Conservation (phyloP, 306 rosid genomes). For the Hylodesmum podocarpum region DNA sequence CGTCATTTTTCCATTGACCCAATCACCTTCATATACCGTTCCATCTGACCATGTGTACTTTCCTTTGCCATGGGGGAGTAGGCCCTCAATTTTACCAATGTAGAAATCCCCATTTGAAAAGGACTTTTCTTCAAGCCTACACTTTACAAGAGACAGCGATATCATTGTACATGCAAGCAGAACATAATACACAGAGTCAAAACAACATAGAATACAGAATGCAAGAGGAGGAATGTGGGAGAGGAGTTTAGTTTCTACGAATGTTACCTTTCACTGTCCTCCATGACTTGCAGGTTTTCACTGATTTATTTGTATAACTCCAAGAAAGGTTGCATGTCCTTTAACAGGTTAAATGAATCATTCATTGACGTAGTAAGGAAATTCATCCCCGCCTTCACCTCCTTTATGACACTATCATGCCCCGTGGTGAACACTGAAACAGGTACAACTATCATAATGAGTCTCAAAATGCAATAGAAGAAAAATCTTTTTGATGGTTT, state of each 20-base stretch:
- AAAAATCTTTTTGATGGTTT: conserved; percentile 18
- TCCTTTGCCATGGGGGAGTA: conserved; percentile 78
- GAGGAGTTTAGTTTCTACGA: conserved; percentile 6
- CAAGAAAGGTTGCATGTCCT: conserved; percentile 13
- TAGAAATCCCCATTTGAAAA: conserved; percentile 73
- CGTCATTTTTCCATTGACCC: conserved; percentile 81
- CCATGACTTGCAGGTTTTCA: conserved; percentile 42
- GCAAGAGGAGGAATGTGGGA: background rate
- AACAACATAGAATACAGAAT: conserved; percentile 9
- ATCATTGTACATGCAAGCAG: conserved; percentile 19
- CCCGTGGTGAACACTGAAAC: conserved; percentile 17
- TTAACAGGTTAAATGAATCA: conserved; percentile 21
- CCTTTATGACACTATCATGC: conserved; percentile 23
- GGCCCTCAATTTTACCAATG: conserved; percentile 54
- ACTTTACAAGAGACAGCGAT: conserved; percentile 20
- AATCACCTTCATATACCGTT: conserved; percentile 80
- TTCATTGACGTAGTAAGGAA: conserved; percentile 10
- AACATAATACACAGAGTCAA: background rate
- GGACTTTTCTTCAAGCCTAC: conserved; percentile 53
- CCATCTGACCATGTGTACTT: conserved; percentile 83
- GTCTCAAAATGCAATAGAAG: background rate
- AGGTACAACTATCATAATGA: conserved; percentile 23
- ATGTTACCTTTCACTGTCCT: conserved; percentile 54
- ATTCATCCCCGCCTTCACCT: conserved; percentile 24
- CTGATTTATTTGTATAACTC: conserved; percentile 29